Evolutionary conservation across 1,139 yeast species (phyloP).

Genomic region (Nakaseomyces bracarensis): DNA sequence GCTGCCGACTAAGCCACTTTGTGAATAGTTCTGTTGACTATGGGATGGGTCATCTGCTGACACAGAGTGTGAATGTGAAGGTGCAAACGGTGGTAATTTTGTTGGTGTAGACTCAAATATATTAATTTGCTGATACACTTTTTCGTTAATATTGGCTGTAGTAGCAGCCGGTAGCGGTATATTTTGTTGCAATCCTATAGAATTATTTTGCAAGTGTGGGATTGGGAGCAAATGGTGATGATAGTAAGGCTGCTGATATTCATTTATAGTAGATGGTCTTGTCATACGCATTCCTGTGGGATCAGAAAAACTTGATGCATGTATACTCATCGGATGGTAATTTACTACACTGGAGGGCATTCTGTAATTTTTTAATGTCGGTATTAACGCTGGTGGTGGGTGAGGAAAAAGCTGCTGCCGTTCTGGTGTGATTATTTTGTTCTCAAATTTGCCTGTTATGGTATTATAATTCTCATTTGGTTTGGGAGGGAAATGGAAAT

Average conservation of each 20-base stretch:
- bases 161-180: background rate
- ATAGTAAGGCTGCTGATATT: background rate
- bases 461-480: background rate
- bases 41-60: background rate
- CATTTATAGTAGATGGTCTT: too few species aligned
- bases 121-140: background rate
- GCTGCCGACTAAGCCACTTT: background rate
- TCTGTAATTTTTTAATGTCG: background rate
- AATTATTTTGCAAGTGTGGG: background rate
- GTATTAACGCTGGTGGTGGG: background rate
- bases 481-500: slow-evolving; percentile 7
- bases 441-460: background rate
- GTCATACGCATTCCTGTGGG: slow-evolving; percentile 2
- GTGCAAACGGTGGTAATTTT: background rate
- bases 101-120: too few species aligned
- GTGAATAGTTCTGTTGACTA: background rate
- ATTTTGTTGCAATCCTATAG: background rate
- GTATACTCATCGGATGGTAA: background rate
- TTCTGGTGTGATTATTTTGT: background rate
- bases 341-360: background rate
- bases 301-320: background rate
- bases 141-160: background rate
- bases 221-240: background rate
- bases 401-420: background rate
- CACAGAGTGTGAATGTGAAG: background rate